Evolutionary conservation across 1,139 yeast genomes (phyloP), one percentile per base, ranked within the genome.

Genomic region (Saccharomycopsis hybrid): DNA sequence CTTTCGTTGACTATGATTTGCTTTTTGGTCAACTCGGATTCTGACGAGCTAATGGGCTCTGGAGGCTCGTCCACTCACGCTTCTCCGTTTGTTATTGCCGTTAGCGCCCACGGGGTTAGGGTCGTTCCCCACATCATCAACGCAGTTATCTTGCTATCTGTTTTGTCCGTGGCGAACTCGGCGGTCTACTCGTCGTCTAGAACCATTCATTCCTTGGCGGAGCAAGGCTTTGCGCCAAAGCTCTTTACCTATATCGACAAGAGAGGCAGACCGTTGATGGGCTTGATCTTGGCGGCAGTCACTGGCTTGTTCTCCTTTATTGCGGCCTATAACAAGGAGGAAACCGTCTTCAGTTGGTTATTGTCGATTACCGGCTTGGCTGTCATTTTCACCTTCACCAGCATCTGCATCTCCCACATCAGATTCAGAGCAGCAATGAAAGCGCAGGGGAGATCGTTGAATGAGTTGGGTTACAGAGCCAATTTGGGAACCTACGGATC

Each of bases 361-460:
- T 70, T 86, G 62, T 86, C 96, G 29, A 70, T 89, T 46, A 84
- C 95, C 13, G 96, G 95, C 59, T 77, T 88, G 56, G 82, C 95
- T 31, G 80, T 92, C 13, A 71, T 88, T 55, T 85, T 87, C 67
- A 84, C 95, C 3, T 88, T 95, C 95, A 79, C 82, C 44, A 80
- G 90, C 24, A 85, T 88, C 59, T 80, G 84, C 62, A 62, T 84
- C 51, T 80, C 88, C 59, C 95, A 82, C 59, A 71, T 88, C 54
- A 76, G 95, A 65, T 86, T 87, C 69, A 80, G 96, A 70, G 65
- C 73, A 49, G 96, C 95, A 1, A 73, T 88, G 70, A 65, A 66
- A 41, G 74, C 62, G 8, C 85, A 84, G 66, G 87, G 87, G 51
- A 77, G 85, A 65, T 69, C 74, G 31, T 66, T 78, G 13, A 74